These are phyloP conservation scores for Boletellus ananiceps DNA, from an alignment of 768 basidiomycete species.

Conservation along the genomic window DNA sequence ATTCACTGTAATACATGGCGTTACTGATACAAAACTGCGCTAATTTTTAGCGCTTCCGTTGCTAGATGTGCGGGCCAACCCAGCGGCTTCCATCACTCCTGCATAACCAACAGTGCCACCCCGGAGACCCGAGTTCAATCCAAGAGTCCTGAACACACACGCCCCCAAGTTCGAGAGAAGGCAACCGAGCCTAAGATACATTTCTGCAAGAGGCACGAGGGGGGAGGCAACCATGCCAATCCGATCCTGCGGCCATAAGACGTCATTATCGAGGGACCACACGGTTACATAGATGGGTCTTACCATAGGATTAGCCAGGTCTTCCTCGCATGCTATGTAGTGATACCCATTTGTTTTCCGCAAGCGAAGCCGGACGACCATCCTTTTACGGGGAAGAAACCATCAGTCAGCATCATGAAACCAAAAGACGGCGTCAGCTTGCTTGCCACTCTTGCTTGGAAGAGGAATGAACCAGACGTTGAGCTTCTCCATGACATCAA, in stretches of 20 bases:
- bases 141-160: conserved; percentile 16
- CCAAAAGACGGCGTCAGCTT: conserved; percentile 7
- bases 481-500: conserved; percentile 46
- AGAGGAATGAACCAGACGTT: conserved; percentile 45
- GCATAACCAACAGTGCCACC: conserved; percentile 13
- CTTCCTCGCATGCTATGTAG: conserved; percentile 54
- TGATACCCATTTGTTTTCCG: conserved; percentile 37
- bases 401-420: background rate
- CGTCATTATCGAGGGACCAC: background rate
- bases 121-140: conserved; percentile 20
- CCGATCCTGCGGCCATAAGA: conserved; percentile 15
- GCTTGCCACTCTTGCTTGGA: conserved; percentile 47
- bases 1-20: background rate
- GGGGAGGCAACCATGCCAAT: conserved; percentile 20
- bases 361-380: conserved; percentile 50
- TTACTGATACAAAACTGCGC: background rate
- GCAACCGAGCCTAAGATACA: conserved; percentile 18
- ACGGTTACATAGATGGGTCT: background rate
- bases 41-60: conserved; percentile 16
- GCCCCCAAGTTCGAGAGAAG: conserved; percentile 22
- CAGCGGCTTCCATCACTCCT: conserved; percentile 22
- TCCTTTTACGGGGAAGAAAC: conserved; percentile 25
- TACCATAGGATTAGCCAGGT: conserved; percentile 55
- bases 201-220: conserved; percentile 12
- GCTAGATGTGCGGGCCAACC: conserved; percentile 2